Conservation (phyloP, 139 green algal genomes). For the Auxenochlorella pyrenoidosa region DNA sequence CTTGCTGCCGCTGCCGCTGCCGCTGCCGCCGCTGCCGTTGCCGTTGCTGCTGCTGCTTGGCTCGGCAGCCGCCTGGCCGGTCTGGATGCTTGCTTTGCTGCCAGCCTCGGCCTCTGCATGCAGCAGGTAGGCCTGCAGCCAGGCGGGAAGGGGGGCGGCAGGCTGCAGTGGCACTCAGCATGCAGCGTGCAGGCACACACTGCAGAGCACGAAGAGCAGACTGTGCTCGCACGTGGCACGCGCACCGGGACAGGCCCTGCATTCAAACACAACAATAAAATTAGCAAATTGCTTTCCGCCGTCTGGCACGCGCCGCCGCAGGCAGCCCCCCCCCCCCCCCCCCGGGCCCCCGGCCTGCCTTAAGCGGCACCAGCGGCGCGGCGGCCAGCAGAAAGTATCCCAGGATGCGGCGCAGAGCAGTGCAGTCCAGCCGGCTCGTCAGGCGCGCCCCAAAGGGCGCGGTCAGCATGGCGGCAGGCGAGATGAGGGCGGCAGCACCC, state of each 20-base stretch:
- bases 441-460: slow-evolving; percentile 65
- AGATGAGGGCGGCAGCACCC: slow-evolving; percentile 63
- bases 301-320: neutral
- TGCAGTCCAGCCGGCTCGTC: slow-evolving; percentile 62
- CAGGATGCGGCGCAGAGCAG: slow-evolving; percentile 49
- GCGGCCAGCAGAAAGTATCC: slow-evolving; percentile 76
- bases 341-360: slow-evolving; percentile 12
- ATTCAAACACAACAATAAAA: too few relatives aligned
- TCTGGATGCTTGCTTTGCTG: too few relatives aligned
- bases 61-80: neutral
- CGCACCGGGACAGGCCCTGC: too few relatives aligned
- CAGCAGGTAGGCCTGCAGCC: slow-evolving; percentile 23
- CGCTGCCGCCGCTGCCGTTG: neutral
- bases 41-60: neutral
- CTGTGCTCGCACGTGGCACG: too few relatives aligned
- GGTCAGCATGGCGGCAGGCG: slow-evolving; percentile 59
- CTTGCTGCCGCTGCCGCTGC: too few relatives aligned
- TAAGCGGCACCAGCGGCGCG: slow-evolving; percentile 74
- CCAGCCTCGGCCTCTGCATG: too few relatives aligned
- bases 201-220: too few relatives aligned
- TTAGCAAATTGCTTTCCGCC: too few relatives aligned
- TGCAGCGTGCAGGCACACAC: too few relatives aligned
- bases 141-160: neutral
- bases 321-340: neutral
- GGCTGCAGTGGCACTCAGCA: neutral